Evolutionary conservation across 129 eudicot genomes (phyloP), one percentile per base, ranked within the genome.

Genomic region (Erigeron canadensis): DNA sequence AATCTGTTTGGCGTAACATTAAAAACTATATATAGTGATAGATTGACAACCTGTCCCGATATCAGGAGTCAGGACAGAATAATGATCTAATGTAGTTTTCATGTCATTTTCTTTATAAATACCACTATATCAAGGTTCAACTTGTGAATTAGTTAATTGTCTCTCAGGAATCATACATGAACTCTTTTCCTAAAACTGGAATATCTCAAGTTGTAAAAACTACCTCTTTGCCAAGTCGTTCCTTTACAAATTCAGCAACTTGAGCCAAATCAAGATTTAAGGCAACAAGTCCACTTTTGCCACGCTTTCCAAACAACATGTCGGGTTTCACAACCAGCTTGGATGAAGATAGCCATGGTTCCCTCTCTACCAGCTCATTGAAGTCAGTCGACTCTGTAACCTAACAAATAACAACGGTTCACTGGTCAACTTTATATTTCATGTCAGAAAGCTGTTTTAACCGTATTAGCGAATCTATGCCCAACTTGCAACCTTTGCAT

Each of bases 251-350:
- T 63, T 81, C 90, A 19, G 92, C 92, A 82, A 91, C 97, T 84
- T 82, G 82, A 69, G 97, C 96, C 15, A 88, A 77, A 77, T 91
- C 90, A 44, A 91, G 69, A 65, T 91, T 88, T 51, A 91, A 84
- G 21, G 92, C 96, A 38, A 91, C 97, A 69, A 91, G 75, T 16
- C 97, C 97, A 78, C 97, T 88, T 84, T 91, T 91, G 53, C 96
- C 95, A 75, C 97, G 91, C 79, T 91, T 91, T 56, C 97, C 97
- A 46, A 91, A 91, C 66, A 91, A 72, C 97, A 91, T 91, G 74
- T 91, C 97, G 5, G 97, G 97, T 76, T 91, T 91, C 38, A 91
- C 97, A 80, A 88, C 97, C 69, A 91, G 64, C 76, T 82, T 91
- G 44, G 93, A 77, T 22, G 97, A 88, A 64, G 97, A 91, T 38